Evolutionary conservation across 2,329 filamentous ascomycete species (phyloP), one percentile per base, ranked within the genome.

Genomic region (Xylariaceae sp.): DNA sequence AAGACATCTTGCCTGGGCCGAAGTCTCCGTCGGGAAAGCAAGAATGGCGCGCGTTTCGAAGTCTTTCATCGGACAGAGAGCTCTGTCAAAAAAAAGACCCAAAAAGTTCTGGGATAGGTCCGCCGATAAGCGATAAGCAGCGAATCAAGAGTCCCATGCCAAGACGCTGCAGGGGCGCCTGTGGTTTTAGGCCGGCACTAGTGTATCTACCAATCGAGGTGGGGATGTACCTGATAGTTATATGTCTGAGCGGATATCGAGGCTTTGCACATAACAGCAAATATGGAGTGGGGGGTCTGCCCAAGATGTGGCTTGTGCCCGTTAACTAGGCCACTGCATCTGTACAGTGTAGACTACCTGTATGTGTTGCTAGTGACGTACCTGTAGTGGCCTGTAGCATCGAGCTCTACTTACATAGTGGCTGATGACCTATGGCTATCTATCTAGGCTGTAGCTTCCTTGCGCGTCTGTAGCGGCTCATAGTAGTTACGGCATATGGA

Each of bases 1-100:
- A 96, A 67, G 92, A 95, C 91, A 95, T 62, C 7, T 55, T 54
- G 56, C 40, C 37, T 39, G 39, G 35, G 39, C 95, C 62, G 62
- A 76, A 64, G 53, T 39, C 46, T 56, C 40, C 40, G 49, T 44
- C 45, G 29, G 6, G 44, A 59, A 51, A 53, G 46, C 47, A 12
- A 35, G 29, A 35, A 32, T 51, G 44, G 19, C 49, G 44, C 42
- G 51, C 44, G 54, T 50, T 53, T 47, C 45, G 40, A 40, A 29
- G 31, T 29, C 12, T 35, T 32, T 34, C 31, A 45, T 19, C 19
- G 19, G 19, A 19, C 19, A 27, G n/a, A 47, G 31, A 40, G n/a
- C 32, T 50, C 35, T 34, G 39, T 43, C 32, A 43, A 35, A 47
- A 40, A 60, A 19, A 19, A 19, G 19, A 19, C 19, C 19, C 19